These are phyloP conservation scores for Magnolia kwangsiensis DNA, from an alignment of 164 flowering plant genomes.

Conservation along the genomic window DNA sequence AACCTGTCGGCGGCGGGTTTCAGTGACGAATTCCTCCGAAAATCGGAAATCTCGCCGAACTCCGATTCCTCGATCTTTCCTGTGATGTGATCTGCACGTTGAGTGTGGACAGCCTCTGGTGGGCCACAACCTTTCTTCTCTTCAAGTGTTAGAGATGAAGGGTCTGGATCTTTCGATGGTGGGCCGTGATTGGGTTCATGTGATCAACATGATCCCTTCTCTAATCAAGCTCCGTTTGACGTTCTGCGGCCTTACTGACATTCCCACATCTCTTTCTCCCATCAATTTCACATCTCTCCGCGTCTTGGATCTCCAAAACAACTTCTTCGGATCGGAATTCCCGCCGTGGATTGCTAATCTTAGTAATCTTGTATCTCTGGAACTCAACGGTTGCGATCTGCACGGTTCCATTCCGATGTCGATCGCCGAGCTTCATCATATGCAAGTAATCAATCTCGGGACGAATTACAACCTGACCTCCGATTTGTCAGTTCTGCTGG, in stretches of 20 bases:
- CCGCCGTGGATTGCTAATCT: neutral
- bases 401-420: neutral
- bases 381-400: neutral
- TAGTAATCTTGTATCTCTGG: neutral
- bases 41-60: conserved; percentile 10
- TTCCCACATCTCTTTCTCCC: neutral
- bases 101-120: neutral
- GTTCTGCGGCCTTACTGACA: neutral
- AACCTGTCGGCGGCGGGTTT: conserved; percentile 5
- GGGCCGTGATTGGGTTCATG: conserved; percentile 2
- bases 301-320: neutral
- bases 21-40: neutral
- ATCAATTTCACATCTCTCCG: neutral
- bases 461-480: neutral
- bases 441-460: neutral
- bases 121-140: conserved; percentile 2
- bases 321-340: neutral
- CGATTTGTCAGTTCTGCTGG: neutral
- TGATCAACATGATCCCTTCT: neutral
- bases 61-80: neutral
- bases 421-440: neutral
- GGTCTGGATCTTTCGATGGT: neutral
- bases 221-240: neutral
- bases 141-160: neutral
- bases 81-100: neutral